Evolutionary conservation across 352 stramenopile species (phyloP).

Genomic region (Phytophthora chlamydospora): DNA sequence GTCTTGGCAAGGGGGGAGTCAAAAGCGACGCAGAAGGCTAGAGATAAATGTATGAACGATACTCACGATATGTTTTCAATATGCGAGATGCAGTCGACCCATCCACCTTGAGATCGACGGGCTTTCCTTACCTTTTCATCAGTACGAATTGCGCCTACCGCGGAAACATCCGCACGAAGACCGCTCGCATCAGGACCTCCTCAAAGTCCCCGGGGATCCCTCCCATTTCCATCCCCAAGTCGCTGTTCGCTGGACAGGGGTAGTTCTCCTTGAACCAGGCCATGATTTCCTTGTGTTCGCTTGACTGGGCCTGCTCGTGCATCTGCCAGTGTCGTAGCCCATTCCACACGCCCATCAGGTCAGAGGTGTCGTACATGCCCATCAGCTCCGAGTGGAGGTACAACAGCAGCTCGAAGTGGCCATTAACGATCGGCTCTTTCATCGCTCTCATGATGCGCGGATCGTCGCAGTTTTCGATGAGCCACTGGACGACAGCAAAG

Average conservation of each 20-base stretch:
- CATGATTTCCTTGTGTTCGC: neutral
- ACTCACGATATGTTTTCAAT: too few species aligned
- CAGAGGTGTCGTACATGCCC: neutral
- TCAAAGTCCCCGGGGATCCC: too few species aligned
- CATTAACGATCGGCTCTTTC: conserved; percentile 1
- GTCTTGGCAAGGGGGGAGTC: too few species aligned
- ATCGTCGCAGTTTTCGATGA: neutral
- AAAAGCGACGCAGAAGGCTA: too few species aligned
- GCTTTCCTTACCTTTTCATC: too few species aligned
- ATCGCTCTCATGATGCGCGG: neutral
- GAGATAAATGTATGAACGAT: too few species aligned
- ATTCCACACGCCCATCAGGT: neutral
- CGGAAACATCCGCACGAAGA: too few species aligned
- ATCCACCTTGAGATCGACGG: too few species aligned
- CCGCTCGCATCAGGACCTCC: too few species aligned
- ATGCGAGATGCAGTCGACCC: too few species aligned
- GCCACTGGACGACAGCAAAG: neutral
- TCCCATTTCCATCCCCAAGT: neutral
- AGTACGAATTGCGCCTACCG: too few species aligned
- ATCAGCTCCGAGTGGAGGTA: neutral
- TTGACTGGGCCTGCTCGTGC: neutral
- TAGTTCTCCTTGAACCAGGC: conserved; percentile 4
- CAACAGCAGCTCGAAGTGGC: neutral
- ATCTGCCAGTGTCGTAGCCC: neutral
- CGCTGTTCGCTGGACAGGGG: neutral